A percentile compares a stretch with the other conserved stretches of the same genome.
Conservation (phyloP, 192 early-diverging fungal species). For the Backusella circina region DNA sequence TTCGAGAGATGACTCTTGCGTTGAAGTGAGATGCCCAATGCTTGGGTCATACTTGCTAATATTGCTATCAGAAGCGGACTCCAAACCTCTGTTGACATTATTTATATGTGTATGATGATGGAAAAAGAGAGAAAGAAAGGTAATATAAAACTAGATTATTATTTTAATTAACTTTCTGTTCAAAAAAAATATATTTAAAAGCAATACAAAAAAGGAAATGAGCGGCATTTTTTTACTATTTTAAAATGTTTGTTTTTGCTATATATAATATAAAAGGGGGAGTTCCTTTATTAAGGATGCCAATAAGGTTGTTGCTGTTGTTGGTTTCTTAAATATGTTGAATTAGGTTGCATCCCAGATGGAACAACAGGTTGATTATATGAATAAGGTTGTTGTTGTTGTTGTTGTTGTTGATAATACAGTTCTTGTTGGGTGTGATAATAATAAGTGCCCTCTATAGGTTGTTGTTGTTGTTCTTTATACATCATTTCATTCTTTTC, state of each 20-base stretch:
- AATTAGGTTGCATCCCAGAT: background rate
- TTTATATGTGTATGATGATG: background rate
- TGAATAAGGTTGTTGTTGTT: slow-evolving; percentile 4
- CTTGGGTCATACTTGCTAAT: slow-evolving; percentile 61
- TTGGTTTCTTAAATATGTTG: background rate
- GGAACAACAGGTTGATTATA: background rate
- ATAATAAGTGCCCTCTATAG: background rate
- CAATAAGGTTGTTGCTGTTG: slow-evolving; percentile 15
- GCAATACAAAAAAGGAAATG: background rate
- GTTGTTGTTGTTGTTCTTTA: background rate
- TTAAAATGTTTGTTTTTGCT: background rate
- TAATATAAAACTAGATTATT: background rate
- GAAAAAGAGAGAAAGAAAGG: background rate
- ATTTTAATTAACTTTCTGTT: background rate
- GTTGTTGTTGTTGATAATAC: slow-evolving; percentile 4
- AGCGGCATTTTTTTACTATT: background rate
- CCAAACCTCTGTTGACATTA: slow-evolving; percentile 35
- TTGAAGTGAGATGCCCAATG: slow-evolving; percentile 71
- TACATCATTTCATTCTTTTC: slow-evolving; percentile 1
- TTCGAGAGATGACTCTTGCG: slow-evolving; percentile 52
- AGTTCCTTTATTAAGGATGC: background rate
- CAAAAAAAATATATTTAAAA: background rate
- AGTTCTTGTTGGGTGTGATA: background rate
- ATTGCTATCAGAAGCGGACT: slow-evolving; percentile 53
- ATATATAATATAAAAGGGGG: background rate